Percentiles rank a stretch among this genome's conserved stretches.
phyloP scores from a whole-genome alignment of 192 early-diverging fungal genomes.

The Mortierella claussenii region DNA sequence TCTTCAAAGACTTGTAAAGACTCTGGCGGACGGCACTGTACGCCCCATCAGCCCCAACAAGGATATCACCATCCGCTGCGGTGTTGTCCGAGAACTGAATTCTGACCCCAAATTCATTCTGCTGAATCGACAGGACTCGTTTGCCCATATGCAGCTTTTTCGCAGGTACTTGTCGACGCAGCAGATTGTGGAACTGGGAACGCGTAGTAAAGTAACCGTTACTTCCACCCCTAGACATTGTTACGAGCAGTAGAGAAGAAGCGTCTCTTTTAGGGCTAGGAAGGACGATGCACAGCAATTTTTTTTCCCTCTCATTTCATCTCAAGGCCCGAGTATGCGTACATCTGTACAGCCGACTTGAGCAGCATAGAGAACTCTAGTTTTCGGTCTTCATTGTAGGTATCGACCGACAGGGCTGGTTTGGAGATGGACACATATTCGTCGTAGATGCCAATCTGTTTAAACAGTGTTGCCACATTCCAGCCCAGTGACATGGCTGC shows the following conservation, averaged over 20 bases:
- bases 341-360: background rate
- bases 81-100: conserved; percentile 11
- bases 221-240: background rate
- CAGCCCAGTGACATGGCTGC: background rate
- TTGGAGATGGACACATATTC: background rate
- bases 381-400: background rate
- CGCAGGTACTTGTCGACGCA: background rate
- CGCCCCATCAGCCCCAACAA: conserved; percentile 26
- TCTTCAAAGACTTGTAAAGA: conserved; percentile 4
- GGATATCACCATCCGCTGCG: conserved; percentile 8
- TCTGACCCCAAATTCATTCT: conserved; percentile 6
- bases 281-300: background rate
- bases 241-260: background rate
- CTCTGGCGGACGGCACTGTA: conserved; percentile 18
- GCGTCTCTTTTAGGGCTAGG: background rate
- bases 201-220: background rate
- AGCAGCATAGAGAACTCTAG: background rate
- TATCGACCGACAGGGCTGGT: background rate
- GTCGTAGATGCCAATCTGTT: background rate
- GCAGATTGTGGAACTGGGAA: background rate
- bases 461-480: background rate
- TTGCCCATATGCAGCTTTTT: conserved; percentile 12
- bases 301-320: background rate
- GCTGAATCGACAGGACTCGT: conserved; percentile 9
- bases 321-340: background rate